Percentiles rank a stretch among this genome's conserved stretches.
Evolutionary conservation across 495 filamentous ascomycete genomes (phyloP).

Genomic region (Talaromyces stipitatus): DNA sequence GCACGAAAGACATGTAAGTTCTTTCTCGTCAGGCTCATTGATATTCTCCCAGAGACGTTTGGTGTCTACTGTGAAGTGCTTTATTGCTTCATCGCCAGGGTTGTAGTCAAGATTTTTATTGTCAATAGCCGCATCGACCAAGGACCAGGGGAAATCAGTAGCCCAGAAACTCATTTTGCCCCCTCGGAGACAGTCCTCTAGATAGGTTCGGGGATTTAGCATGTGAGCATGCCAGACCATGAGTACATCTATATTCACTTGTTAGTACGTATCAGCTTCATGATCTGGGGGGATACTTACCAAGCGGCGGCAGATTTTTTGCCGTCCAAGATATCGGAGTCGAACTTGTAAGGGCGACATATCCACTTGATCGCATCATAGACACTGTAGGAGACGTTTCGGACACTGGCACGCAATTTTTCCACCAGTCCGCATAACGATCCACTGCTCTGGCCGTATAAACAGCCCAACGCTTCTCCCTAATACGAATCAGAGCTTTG

Average conservation of each 20-base stretch:
- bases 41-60: conserved; percentile 52
- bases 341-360: conserved; percentile 9
- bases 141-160: conserved; percentile 64
- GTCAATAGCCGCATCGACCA: conserved; percentile 59
- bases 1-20: conserved; percentile 53
- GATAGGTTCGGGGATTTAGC: conserved; percentile 71
- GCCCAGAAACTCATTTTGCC: conserved; percentile 54
- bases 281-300: conserved; percentile 12
- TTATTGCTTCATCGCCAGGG: conserved; percentile 34
- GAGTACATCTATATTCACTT: conserved; percentile 53
- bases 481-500: conserved; percentile 35
- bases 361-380: conserved; percentile 2
- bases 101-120: conserved; percentile 52
- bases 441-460: conserved; percentile 68
- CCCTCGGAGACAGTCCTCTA: conserved; percentile 68
- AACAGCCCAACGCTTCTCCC: conserved; percentile 75
- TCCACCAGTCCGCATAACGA: conserved; percentile 70
- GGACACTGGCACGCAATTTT: conserved; percentile 12
- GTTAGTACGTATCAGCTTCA: background rate
- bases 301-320: conserved; percentile 23
- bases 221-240: conserved; percentile 90
- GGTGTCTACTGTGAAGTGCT: conserved; percentile 43
- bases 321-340: conserved; percentile 10
- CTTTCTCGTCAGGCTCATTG: conserved; percentile 40
- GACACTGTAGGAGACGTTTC: conserved; percentile 3